phyloP scores from a whole-genome alignment of 768 basidiomycete species.

The Tremella fuciformis region DNA sequence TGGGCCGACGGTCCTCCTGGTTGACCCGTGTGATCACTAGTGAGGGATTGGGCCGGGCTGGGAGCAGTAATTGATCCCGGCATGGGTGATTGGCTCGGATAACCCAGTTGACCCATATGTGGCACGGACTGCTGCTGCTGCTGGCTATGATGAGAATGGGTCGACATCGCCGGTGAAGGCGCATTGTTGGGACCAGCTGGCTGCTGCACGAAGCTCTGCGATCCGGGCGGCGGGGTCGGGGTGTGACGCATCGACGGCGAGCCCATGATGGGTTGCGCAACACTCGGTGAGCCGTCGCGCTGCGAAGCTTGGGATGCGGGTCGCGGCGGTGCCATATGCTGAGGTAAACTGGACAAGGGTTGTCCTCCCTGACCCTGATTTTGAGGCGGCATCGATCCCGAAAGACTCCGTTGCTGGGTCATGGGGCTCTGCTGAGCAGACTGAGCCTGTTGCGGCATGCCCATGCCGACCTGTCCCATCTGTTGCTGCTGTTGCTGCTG shows the following conservation, averaged over 20 bases:
- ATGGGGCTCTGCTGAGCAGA: conserved; percentile 20
- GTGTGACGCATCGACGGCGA: conserved; percentile 17
- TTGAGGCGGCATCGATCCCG: conserved; percentile 1
- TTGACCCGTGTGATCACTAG: background rate
- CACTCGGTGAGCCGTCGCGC: conserved; percentile 32
- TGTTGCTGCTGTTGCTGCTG: conserved; percentile 16
- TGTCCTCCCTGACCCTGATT: conserved; percentile 17
- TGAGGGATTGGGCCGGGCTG: background rate
- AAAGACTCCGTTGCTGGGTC: background rate
- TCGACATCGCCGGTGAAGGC: conserved; percentile 30
- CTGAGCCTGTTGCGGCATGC: background rate
- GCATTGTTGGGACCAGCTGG: conserved; percentile 8
- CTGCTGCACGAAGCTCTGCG: conserved; percentile 4
- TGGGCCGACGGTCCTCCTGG: background rate
- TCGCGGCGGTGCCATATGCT: conserved; percentile 42
- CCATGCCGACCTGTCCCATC: background rate
- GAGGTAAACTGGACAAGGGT: conserved; percentile 36
- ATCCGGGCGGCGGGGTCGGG: conserved; percentile 20
- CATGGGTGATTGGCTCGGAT: conserved; percentile 8
- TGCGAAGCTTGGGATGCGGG: conserved; percentile 44
- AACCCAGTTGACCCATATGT: conserved; percentile 9
- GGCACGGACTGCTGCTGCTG: conserved; percentile 13
- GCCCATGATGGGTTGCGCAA: conserved; percentile 14
- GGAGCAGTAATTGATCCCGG: background rate
- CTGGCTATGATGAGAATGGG: conserved; percentile 32